Base-by-base conservation (phyloP, 2,329 filamentous ascomycete genomes). In the Hypoxylon sp. region DNA sequence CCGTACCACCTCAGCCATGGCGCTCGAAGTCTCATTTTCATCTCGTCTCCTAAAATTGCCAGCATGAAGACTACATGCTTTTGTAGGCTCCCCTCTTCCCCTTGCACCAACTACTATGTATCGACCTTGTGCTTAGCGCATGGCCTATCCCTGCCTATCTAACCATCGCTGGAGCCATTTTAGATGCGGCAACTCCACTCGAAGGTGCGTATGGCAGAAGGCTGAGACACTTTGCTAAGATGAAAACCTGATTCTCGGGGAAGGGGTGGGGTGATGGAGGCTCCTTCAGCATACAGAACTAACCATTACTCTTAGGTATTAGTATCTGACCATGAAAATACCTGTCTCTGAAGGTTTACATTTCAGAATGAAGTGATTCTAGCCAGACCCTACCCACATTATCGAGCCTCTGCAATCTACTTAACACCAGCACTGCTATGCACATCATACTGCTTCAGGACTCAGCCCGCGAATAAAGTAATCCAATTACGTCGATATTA, bases 21-120 rank as follows among this genome's bases (percentile, higher is more conserved):
- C 44, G 55, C 50, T 27, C 8, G 27, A 58, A 35, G 56, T 70
- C 56, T 61, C 53, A 55, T 8, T 54, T 61, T 70, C 37, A 63
- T 60, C 25, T 63, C 58, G 27, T 37, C 57, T 58, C 44, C n/a
- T 33, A 51, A 56, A 44, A 57, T 66, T 57, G n/a, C 33, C 35
- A 50, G 56, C 48, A 14, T 42, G 2, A 14, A 31, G 27, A 33
- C 35, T 35, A 25, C 27, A 30, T 25, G 46, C 22, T 25, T 54
- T 49, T 62, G 25, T 55, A 40, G 20, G 22, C 30, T 48, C 25
- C 22, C 14, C 22, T 5, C 48, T 20, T 40, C 11, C 37, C 51
- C 48, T 35, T 61, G 17, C 46, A 37, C 37, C 14, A 48, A 22
- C 17, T 37, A n/a, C n/a, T n/a, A n/a, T n/a, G n/a, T n/a, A 44